A percentile compares a stretch with the other conserved stretches of the same genome.
Evolutionary conservation across 192 early-diverging fungal species (phyloP).

Genomic region (Linnemannia elongata): DNA sequence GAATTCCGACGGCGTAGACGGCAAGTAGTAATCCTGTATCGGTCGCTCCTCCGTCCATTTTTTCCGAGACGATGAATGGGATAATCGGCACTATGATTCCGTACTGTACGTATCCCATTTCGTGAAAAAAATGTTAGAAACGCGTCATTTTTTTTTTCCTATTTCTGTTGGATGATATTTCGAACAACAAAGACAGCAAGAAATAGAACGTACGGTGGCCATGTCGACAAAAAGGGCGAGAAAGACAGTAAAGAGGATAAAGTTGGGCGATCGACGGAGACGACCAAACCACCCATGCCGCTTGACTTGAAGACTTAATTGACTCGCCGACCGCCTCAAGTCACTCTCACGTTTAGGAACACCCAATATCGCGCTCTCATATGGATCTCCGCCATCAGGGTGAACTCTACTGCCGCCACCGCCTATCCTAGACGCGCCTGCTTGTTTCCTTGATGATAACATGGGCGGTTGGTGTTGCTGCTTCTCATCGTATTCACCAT

Average conservation of each 20-base stretch:
- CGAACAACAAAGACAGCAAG: not conserved
- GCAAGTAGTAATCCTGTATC: conserved; percentile 78
- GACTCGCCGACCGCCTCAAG: conserved; percentile 19
- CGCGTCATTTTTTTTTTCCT: not conserved
- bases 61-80: conserved; percentile 75
- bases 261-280: conserved; percentile 41
- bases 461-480: not conserved
- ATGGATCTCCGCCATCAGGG: not conserved
- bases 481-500: not conserved
- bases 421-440: not conserved
- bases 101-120: conserved; percentile 57
- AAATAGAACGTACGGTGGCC: conserved; percentile 31
- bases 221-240: conserved; percentile 51
- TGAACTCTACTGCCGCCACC: not conserved
- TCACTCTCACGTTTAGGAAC: not conserved
- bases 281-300: conserved; percentile 33
- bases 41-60: conserved; percentile 66
- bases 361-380: not conserved
- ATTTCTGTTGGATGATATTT: too few species aligned
- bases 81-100: conserved; percentile 82
- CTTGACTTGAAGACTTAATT: conserved; percentile 19
- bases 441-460: not conserved
- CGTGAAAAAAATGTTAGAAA: not conserved
- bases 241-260: conserved; percentile 51
- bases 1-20: conserved; percentile 68